Evolutionary conservation across 495 filamentous ascomycete species (phyloP).

Genomic region (Sphaerosporella brunnea): DNA sequence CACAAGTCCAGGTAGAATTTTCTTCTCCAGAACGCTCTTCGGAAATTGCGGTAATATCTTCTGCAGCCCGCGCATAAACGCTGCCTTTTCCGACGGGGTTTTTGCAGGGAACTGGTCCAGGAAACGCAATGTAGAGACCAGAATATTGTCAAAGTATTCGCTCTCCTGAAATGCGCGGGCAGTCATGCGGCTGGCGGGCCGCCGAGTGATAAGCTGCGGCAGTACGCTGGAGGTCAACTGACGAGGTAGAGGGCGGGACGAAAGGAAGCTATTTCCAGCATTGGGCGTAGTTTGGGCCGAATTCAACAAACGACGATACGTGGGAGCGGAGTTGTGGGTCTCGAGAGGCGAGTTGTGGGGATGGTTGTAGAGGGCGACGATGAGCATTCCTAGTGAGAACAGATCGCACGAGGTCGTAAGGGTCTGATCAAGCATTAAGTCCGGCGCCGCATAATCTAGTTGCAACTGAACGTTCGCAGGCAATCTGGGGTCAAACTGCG

Average conservation of each 20-base stretch:
- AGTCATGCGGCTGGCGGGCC: conserved; percentile 69
- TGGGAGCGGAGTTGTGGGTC: conserved; percentile 53
- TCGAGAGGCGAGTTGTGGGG: conserved; percentile 76
- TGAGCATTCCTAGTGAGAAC: conserved; percentile 79
- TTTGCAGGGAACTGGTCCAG: conserved; percentile 80
- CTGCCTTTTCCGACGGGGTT: conserved; percentile 71
- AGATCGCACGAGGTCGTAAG: conserved; percentile 67
- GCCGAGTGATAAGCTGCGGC: conserved; percentile 64
- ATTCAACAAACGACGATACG: conserved; percentile 65
- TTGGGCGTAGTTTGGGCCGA: conserved; percentile 61
- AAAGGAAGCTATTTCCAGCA: conserved; percentile 65
- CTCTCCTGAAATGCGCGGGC: conserved; percentile 88
- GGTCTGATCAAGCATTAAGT: conserved; percentile 78
- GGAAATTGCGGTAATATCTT: conserved; percentile 81
- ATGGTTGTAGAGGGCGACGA: conserved; percentile 78
- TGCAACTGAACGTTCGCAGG: conserved; percentile 72
- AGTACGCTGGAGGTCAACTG: conserved; percentile 58
- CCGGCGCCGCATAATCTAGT: conserved; percentile 82
- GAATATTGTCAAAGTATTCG: conserved; percentile 86
- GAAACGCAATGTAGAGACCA: conserved; percentile 90
- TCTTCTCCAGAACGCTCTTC: conserved; percentile 81
- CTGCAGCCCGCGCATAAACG: conserved; percentile 76
- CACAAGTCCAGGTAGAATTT: conserved; percentile 67
- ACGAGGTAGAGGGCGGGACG: conserved; percentile 55
- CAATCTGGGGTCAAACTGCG: conserved; percentile 65